Conservation (phyloP, 1,284 basidiomycete species). For the Sanghuangporus sanghuang region DNA sequence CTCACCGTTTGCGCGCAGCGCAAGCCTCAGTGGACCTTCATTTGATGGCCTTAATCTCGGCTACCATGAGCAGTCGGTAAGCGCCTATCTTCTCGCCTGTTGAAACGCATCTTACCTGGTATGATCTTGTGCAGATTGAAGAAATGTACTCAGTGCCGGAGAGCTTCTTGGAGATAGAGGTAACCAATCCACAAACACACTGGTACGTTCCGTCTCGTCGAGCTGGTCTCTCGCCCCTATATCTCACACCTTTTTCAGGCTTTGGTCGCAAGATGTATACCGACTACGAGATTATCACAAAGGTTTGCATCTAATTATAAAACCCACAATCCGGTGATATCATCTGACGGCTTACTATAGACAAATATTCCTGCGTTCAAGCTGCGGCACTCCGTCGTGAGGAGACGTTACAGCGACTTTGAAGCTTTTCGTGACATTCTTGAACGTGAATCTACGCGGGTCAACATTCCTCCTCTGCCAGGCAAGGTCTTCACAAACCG, state of each 20-base stretch:
- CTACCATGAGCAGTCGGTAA: conserved; percentile 15
- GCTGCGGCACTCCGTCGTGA: conserved; percentile 89
- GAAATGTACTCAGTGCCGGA: conserved; percentile 98
- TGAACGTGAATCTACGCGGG: conserved; percentile 93
- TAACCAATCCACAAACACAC: conserved; percentile 94
- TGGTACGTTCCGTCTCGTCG: conserved; percentile 46
- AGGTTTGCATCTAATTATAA: conserved; percentile 48
- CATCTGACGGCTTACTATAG: conserved; percentile 33
- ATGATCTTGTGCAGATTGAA: conserved; percentile 63
- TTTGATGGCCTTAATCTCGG: conserved; percentile 7
- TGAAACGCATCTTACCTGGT: background rate
- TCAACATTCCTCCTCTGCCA: conserved; percentile 95
- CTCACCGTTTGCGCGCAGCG: conserved; percentile 18
- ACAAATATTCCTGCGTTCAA: conserved; percentile 99
- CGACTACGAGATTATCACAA: conserved; percentile 98
- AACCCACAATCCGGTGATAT: background rate
- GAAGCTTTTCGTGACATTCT: conserved; percentile 98
- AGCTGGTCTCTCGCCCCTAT: background rate
- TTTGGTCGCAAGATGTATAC: conserved; percentile 98
- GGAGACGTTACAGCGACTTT: conserved; percentile 96
- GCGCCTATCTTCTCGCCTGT: background rate
- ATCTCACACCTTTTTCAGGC: conserved; percentile 43
- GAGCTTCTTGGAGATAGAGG: conserved; percentile 98
- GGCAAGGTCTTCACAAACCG: conserved; percentile 96
- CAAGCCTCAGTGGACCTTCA: conserved; percentile 5